Conservation (phyloP, 257 asterid species). For the Petunia axillaris region DNA sequence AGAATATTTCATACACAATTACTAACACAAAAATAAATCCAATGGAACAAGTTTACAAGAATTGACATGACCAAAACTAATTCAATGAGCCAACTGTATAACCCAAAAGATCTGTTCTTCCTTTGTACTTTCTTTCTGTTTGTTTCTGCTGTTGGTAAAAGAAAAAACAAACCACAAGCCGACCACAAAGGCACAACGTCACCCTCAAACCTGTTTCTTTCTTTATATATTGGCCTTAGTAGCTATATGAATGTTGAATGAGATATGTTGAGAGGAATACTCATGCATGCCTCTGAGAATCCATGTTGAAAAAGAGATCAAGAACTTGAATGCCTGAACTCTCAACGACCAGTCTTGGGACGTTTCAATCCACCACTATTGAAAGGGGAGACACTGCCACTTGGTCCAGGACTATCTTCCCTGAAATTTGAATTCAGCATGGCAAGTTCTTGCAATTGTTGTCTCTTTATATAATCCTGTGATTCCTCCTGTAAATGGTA, state of each 20-base stretch:
- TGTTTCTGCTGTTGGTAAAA: conserved; percentile 38
- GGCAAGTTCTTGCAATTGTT: conserved; percentile 94
- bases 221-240: conserved; percentile 27
- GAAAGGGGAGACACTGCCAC: conserved; percentile 94
- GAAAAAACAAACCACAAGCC: conserved; percentile 37
- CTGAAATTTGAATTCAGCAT: conserved; percentile 86
- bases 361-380: conserved; percentile 93
- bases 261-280: conserved; percentile 1
- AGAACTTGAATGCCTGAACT: conserved; percentile 20
- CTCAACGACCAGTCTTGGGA: conserved; percentile 87
- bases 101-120: conserved; percentile 17
- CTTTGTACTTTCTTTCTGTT: conserved; percentile 30
- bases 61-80: conserved; percentile 35
- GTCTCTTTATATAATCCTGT: conserved; percentile 89
- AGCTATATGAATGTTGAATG: conserved; percentile 22
- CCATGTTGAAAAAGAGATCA: conserved; percentile 18
- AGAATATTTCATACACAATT: conserved; percentile 46
- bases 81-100: conserved; percentile 35
- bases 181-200: conserved; percentile 30
- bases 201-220: conserved; percentile 26
- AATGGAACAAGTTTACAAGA: conserved; percentile 29
- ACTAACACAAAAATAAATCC: conserved; percentile 70
- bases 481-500: conserved; percentile 75
- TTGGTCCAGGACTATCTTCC: conserved; percentile 99
- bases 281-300: conserved; percentile 25